Conservation (phyloP, 805 yeast species). For the Peterozyma xylosa region DNA sequence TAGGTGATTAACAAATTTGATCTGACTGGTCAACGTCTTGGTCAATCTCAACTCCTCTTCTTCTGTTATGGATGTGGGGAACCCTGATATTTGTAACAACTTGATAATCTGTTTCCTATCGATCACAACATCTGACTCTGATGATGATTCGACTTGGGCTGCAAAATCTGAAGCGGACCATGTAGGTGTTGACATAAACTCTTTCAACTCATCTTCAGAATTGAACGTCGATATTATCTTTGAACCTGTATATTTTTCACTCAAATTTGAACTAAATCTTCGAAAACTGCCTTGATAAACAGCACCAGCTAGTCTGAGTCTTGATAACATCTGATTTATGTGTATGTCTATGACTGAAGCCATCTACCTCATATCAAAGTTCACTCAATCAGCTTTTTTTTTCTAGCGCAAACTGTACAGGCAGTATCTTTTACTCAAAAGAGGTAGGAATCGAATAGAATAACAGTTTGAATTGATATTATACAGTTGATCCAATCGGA, state of each 20-base stretch:
- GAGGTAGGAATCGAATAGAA: too few relatives aligned
- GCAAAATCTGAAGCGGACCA: slow-evolving; percentile 21
- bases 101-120: slow-evolving; percentile 17
- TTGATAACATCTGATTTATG: too few relatives aligned
- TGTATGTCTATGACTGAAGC: too few relatives aligned
- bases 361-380: too few relatives aligned
- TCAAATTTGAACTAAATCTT: too few relatives aligned
- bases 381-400: too few relatives aligned
- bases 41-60: slow-evolving; percentile 24
- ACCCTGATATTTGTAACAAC: slow-evolving; percentile 41
- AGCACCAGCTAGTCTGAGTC: too few relatives aligned
- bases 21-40: slow-evolving; percentile 34
- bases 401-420: too few relatives aligned
- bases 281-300: too few relatives aligned
- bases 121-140: slow-evolving; percentile 5
- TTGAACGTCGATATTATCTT: slow-evolving; percentile 6
- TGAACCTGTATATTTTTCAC: neutral
- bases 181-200: slow-evolving; percentile 12
- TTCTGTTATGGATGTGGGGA: slow-evolving; percentile 22
- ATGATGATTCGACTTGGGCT: slow-evolving; percentile 8
- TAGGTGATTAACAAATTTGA: slow-evolving; percentile 40
- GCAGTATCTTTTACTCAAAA: too few relatives aligned
- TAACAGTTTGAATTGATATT: too few relatives aligned
- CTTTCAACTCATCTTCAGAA: slow-evolving; percentile 11
- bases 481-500: too few relatives aligned